These are phyloP conservation scores for Candida xiaguanensis DNA, from an alignment of 805 yeast species.

Conservation along the genomic window DNA sequence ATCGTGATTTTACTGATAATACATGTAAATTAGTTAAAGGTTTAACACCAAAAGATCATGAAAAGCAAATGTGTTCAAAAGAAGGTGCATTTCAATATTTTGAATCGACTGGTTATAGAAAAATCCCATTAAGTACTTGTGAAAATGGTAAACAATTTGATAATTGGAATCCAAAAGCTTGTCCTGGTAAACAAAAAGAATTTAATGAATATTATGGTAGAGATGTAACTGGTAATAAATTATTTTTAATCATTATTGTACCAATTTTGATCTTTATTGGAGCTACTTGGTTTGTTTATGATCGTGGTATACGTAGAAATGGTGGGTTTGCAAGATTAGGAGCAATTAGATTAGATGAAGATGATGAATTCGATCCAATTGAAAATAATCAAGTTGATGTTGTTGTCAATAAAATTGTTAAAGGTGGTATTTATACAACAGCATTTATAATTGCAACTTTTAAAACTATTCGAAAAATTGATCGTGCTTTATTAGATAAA, in stretches of 20 bases:
- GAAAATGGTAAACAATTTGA: slow-evolving; percentile 75
- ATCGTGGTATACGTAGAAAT: slow-evolving; percentile 73
- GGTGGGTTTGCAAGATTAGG: slow-evolving; percentile 79
- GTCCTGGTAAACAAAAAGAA: slow-evolving; percentile 82
- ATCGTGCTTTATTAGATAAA: slow-evolving; percentile 29
- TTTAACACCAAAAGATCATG: slow-evolving; percentile 58
- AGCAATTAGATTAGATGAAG: slow-evolving; percentile 77
- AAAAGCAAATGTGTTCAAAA: slow-evolving; percentile 53
- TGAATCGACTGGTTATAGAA: slow-evolving; percentile 91
- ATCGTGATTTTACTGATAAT: slow-evolving; percentile 60
- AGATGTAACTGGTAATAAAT: slow-evolving; percentile 52
- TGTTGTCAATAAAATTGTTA: slow-evolving; percentile 55
- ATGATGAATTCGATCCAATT: slow-evolving; percentile 47
- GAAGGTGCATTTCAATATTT: slow-evolving; percentile 63
- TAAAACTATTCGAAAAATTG: slow-evolving; percentile 32
- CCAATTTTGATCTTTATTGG: slow-evolving; percentile 54
- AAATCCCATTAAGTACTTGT: slow-evolving; percentile 82
- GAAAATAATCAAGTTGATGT: slow-evolving; percentile 62
- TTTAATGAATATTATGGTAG: slow-evolving; percentile 51
- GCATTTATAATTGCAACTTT: slow-evolving; percentile 38
- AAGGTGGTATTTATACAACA: slow-evolving; percentile 48
- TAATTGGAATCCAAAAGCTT: slow-evolving; percentile 59
- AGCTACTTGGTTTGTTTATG: slow-evolving; percentile 69
- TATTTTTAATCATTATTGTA: slow-evolving; percentile 50
- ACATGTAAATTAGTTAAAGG: slow-evolving; percentile 85